Conservation (phyloP, 1,139 yeast species). For the Debaryomycetaceae sp. region DNA sequence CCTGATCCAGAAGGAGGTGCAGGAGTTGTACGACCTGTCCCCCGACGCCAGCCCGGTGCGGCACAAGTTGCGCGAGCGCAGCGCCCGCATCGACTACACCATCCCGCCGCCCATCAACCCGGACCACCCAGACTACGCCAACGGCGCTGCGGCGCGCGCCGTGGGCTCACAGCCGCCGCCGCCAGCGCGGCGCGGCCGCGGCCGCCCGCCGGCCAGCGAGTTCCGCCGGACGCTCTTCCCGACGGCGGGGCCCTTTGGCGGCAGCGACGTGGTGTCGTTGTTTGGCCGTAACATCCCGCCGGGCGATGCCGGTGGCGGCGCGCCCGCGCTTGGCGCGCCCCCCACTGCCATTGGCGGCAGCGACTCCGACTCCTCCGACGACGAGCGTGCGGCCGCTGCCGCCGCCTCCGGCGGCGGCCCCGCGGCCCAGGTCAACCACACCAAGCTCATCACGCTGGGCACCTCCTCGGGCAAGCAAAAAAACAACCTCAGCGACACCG, state of each 20-base stretch:
- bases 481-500: slow-evolving; percentile 80
- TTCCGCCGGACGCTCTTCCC: slow-evolving; percentile 69
- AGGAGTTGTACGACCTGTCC: slow-evolving; percentile 49
- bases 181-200: slow-evolving; percentile 21
- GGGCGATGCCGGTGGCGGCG: no score
- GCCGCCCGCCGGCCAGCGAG: slow-evolving; percentile 38
- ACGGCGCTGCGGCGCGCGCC: slow-evolving; percentile 10
- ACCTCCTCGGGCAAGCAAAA: slow-evolving; percentile 46
- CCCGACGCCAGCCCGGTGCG: slow-evolving; percentile 49
- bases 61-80: slow-evolving; percentile 73
- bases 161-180: slow-evolving; percentile 2
- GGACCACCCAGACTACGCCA: slow-evolving; percentile 5
- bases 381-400: slow-evolving; percentile 30
- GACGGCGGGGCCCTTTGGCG: slow-evolving; percentile 98
- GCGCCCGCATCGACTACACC: slow-evolving; percentile 69
- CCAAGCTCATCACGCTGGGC: slow-evolving; percentile 35
- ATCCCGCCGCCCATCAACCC: slow-evolving; percentile 70
- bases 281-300: slow-evolving; percentile 66
- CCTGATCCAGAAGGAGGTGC: slow-evolving; percentile 46
- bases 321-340: slow-evolving; percentile 21
- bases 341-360: slow-evolving; percentile 53
- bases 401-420: slow-evolving; percentile 14
- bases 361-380: slow-evolving; percentile 76
- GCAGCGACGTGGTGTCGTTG: slow-evolving; percentile 75
- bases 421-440: slow-evolving; percentile 14